Base-by-base conservation (phyloP, 371 early-diverging fungal species). In the Rhizopus arrhizus region DNA sequence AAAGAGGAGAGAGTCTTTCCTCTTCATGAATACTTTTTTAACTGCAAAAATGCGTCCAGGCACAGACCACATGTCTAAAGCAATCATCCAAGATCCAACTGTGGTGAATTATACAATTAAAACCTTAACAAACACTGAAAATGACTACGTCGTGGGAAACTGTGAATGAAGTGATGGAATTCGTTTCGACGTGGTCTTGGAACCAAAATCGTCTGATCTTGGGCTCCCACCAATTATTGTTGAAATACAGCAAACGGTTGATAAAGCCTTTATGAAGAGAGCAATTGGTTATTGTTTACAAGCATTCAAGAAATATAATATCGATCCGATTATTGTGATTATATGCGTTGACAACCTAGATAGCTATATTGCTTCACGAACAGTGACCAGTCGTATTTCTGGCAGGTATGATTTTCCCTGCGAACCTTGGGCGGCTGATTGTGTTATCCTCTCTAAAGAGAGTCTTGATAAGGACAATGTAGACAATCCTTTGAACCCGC, bases 171-270 rank as follows among this genome's bases (percentile, higher is more conserved):
- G 12, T 42, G 35, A 59, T 52, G 53, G 59, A 0, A 59, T 53
- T 33, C 59, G 45, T 33, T 59, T 46, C 2, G 53, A 59, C 31
- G 53, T 59, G 42, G 59, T 52, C 35, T 41, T 58, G 34, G 58
- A 58, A 41, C 29, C 57, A 45, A 48, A 57, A 46, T 35, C 46
- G 13, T 47, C 16, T 12, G 57, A 12, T 35, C 28, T 16, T 46
- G 48, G 12, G 11, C 51, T 58, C 38, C 29, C 41, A 7, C 59
- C 59, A 29, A 58, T 50, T 32, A 58, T 58, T 32, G 32, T 59
- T 42, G 52, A 59, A 52, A 40, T 59, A 7, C 53, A 59, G 40
- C 59, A 52, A 28, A 59, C 43, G 15, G 53, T 58, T 41, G 53
- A 59, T 52, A 40, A 52, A 22, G 16, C 5, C 3, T 51, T 59